A percentile compares a stretch with the other conserved stretches of the same genome.
These are phyloP conservation scores for Pseudogymnoascus destructans DNA, from an alignment of 2,329 filamentous ascomycete species.

Conservation along the genomic window DNA sequence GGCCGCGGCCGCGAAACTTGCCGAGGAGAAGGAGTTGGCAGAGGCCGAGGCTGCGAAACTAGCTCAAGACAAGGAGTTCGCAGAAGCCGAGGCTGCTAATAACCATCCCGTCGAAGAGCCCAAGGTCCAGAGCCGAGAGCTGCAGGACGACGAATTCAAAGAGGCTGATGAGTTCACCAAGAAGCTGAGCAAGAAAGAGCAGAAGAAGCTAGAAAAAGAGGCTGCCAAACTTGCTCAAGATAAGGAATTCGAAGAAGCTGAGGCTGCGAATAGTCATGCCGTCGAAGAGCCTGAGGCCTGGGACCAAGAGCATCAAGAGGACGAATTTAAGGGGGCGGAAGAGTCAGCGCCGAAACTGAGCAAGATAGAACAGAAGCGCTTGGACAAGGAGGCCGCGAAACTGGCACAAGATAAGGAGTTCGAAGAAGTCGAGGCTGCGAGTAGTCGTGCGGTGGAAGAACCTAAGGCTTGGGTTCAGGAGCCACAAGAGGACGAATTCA, in stretches of 20 bases:
- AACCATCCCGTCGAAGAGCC: neutral
- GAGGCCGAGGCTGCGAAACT: neutral
- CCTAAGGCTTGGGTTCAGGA: neutral
- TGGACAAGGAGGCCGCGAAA: constrained; percentile 29
- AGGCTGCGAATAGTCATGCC: neutral
- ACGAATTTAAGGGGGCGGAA: constrained; percentile 11
- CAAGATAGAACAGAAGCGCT: neutral
- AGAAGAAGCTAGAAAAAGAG: neutral
- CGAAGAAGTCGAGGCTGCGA: neutral
- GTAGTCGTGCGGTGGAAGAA: neutral
- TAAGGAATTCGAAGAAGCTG: neutral
- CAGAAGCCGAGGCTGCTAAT: neutral
- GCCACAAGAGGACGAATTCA: neutral
- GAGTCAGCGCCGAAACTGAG: constrained; percentile 15
- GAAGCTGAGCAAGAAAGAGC: constrained; percentile 3
- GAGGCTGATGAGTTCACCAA: constrained; percentile 16
- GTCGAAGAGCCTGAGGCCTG: neutral
- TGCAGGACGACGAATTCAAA: neutral
- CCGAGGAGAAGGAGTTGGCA: neutral
- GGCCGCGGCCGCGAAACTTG: neutral
- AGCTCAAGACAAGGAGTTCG: neutral
- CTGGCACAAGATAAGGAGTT: neutral
- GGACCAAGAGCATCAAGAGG: neutral
- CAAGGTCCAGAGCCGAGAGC: neutral
- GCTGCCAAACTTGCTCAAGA: neutral